These are phyloP conservation scores for Skeletonema tropicum DNA, from an alignment of 108 stramenopile species.

Conservation along the genomic window DNA sequence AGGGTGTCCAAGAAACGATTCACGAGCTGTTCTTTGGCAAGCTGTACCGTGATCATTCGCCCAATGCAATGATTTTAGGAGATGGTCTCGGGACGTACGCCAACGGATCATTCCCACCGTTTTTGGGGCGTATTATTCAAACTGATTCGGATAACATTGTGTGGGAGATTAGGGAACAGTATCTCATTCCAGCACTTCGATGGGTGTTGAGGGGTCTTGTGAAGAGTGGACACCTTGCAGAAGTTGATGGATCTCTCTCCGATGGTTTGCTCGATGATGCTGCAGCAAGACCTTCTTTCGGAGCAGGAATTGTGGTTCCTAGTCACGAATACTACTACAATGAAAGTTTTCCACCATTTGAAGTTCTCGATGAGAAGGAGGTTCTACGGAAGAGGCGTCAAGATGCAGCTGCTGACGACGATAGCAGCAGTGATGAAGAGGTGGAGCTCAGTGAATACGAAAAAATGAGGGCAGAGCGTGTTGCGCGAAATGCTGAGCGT, in stretches of 20 bases:
- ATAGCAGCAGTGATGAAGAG: constrained; percentile 37
- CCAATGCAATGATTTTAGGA: constrained; percentile 39
- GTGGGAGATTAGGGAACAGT: constrained; percentile 84
- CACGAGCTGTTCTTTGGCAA: constrained; percentile 78
- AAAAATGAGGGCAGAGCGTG: constrained; percentile 79
- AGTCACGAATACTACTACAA: constrained; percentile 66
- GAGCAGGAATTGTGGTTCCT: constrained; percentile 37
- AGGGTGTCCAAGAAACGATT: constrained; percentile 58
- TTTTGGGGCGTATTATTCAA: constrained; percentile 76
- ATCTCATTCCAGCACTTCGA: constrained; percentile 73
- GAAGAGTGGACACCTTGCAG: constrained; percentile 73
- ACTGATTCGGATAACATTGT: constrained; percentile 21
- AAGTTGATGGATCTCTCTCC: constrained; percentile 54
- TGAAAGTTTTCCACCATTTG: constrained; percentile 52
- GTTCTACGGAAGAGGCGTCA: constrained; percentile 51
- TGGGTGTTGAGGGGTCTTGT: constrained; percentile 87
- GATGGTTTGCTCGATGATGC: constrained; percentile 58
- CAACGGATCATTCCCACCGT: constrained; percentile 81
- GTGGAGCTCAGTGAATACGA: constrained; percentile 90
- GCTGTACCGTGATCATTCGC: constrained; percentile 54
- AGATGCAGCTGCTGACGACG: constrained; percentile 15
- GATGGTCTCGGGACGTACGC: constrained; percentile 52
- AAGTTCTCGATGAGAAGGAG: constrained; percentile 70
- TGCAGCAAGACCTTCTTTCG: constrained; percentile 16
- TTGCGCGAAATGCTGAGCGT: constrained; percentile 85